Evolutionary conservation across 208 protist species (phyloP).

Genomic region (Acanthamoeba sp.): DNA sequence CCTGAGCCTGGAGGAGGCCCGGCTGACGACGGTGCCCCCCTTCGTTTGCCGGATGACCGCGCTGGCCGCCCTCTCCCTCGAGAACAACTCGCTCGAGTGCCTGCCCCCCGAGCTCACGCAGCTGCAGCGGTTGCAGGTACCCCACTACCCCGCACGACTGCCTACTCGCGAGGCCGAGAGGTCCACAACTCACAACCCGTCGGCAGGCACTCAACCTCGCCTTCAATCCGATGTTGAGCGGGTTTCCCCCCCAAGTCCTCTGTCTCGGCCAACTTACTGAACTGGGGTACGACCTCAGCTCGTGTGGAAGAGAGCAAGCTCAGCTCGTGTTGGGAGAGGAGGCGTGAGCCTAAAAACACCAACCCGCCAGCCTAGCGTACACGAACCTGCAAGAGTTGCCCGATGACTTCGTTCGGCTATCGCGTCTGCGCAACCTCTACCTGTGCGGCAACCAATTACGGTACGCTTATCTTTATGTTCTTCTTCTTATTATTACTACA

Average conservation of each 20-base stretch:
- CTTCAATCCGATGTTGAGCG: not conserved
- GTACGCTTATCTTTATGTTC: no score
- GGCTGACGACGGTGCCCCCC: not conserved
- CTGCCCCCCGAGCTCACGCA: not conserved
- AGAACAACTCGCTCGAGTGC: not conserved
- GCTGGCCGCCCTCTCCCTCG: not conserved
- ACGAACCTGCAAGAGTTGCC: not conserved
- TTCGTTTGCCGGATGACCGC: not conserved
- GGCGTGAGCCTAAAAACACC: no score
- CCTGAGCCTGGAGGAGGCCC: not conserved
- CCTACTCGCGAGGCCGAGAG: no score
- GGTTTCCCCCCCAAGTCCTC: not conserved
- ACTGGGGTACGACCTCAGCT: not conserved
- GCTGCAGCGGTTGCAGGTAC: not conserved
- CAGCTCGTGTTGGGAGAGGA: not conserved
- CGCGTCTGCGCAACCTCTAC: not conserved
- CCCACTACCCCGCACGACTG: not conserved
- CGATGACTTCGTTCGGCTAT: not conserved
- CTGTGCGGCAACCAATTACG: not conserved
- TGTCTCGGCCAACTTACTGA: not conserved
- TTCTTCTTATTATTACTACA: no score
- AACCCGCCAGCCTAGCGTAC: no score
- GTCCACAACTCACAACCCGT: no score
- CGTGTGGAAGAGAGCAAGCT: no score
- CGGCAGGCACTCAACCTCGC: not conserved